Base-by-base conservation (phyloP, 495 filamentous ascomycete species). In the Acidomyces sp. region DNA sequence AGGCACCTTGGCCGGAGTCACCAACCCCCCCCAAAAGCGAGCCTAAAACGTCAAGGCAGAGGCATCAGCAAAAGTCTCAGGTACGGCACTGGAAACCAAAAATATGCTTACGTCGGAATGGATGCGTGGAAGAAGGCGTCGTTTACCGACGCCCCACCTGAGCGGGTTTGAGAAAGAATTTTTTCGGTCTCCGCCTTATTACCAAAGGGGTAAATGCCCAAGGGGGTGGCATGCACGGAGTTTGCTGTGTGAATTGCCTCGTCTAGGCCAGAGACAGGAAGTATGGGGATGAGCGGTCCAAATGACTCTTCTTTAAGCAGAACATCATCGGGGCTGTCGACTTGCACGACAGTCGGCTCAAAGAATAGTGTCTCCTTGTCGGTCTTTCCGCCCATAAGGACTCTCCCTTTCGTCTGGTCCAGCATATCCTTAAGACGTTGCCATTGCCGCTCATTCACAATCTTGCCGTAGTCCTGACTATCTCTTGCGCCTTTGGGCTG, bases 11-110 rank as follows among this genome's bases (percentile, higher is more conserved):
- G 41, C 90, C 88, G 43, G 75, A 82, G 50, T 83, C 74, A 42
- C 90, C 90, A 22, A 97, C 81, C 53, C 88, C 88, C 46, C 90
- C 90, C 55, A 97, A 95, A n/a, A n/a, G n/a, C n/a, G n/a, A n/a
- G n/a, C n/a, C n/a, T n/a, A n/a, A n/a, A n/a, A n/a, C n/a, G n/a
- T n/a, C n/a, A n/a, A n/a, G n/a, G n/a, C n/a, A n/a, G n/a, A n/a
- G n/a, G n/a, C n/a, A n/a, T n/a, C n/a, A n/a, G n/a, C n/a, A n/a
- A n/a, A n/a, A n/a, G n/a, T n/a, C n/a, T n/a, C n/a, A n/a, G n/a
- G n/a, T n/a, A n/a, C n/a, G n/a, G n/a, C n/a, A n/a, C n/a, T n/a
- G n/a, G n/a, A n/a, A n/a, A n/a, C n/a, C n/a, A n/a, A n/a, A n/a
- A n/a, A n/a, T n/a, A n/a, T 37, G 83, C 67, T 3, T 93, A 63